A percentile compares a stretch with the other conserved stretches of the same genome.
Evolutionary conservation across 192 early-diverging fungal genomes (phyloP).

Genomic region (Umbelopsis vinacea): DNA sequence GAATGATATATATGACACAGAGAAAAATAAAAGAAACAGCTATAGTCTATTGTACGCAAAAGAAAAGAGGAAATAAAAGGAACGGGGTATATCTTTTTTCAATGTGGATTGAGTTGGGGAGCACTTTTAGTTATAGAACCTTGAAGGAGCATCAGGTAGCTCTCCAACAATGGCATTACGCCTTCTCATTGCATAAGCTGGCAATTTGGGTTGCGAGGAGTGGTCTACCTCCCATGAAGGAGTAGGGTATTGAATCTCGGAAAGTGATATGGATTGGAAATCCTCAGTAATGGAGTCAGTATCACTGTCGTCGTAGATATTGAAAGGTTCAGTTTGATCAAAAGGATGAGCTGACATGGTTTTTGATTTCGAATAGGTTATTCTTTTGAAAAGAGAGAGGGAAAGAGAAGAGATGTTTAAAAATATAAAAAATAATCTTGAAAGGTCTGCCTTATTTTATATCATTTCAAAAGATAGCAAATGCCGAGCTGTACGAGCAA

Average conservation of each 20-base stretch:
- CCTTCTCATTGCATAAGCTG: slow-evolving; percentile 34
- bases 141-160: slow-evolving; percentile 33
- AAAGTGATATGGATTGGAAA: slow-evolving; percentile 5
- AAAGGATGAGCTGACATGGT: slow-evolving; percentile 14
- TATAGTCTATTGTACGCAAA: too few species aligned
- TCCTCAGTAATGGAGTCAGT: slow-evolving; percentile 12
- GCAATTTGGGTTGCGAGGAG: slow-evolving; percentile 18
- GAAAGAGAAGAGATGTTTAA: background rate
- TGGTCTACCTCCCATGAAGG: background rate
- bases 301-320: slow-evolving; percentile 15
- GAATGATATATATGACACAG: slow-evolving; percentile 13
- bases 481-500: background rate
- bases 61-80: too few species aligned
- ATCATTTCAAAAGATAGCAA: background rate
- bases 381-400: background rate
- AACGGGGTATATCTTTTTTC: background rate
- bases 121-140: background rate
- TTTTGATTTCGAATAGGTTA: background rate
- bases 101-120: background rate
- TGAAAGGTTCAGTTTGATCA: slow-evolving; percentile 21
- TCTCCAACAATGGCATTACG: slow-evolving; percentile 38
- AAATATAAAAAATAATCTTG: background rate
- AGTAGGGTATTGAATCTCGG: background rate
- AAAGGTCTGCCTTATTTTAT: background rate
- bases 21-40: background rate